These are phyloP conservation scores for Fusarium begoniae DNA, from an alignment of 2,329 filamentous ascomycete genomes.

Conservation along the genomic window DNA sequence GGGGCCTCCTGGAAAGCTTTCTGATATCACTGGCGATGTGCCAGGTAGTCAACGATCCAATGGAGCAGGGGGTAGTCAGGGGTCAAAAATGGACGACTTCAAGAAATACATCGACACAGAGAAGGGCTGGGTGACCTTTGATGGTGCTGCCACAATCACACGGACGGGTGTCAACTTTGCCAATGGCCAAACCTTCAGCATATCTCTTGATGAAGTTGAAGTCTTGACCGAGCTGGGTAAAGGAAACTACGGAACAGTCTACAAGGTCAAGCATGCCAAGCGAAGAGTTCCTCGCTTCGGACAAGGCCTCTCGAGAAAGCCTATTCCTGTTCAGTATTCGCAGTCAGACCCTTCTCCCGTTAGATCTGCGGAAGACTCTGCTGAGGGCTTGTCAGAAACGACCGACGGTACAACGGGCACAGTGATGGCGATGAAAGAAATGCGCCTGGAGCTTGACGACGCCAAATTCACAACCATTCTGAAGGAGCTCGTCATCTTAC, in stretches of 20 bases:
- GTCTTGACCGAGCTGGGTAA: conserved; percentile 94
- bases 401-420: conserved; percentile 70
- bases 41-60: conserved; percentile 43
- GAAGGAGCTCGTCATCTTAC: conserved; percentile 95
- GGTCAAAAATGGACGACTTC: conserved; percentile 67
- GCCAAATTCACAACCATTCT: conserved; percentile 97
- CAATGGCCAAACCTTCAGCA: conserved; percentile 87
- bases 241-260: conserved; percentile 98
- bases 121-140: conserved; percentile 90
- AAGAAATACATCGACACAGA: conserved; percentile 90
- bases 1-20: conserved; percentile 54
- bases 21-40: conserved; percentile 49
- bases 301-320: conserved; percentile 63
- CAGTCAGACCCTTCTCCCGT: conserved; percentile 49
- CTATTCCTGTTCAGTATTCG: conserved; percentile 49
- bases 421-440: conserved; percentile 99
- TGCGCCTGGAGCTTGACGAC: conserved; percentile 93
- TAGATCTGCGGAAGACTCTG: conserved; percentile 42
- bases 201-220: conserved; percentile 95
- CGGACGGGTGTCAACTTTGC: conserved; percentile 91
- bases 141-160: conserved; percentile 90
- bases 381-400: conserved; percentile 44
- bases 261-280: conserved; percentile 90
- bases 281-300: conserved; percentile 66
- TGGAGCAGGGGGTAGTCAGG: conserved; percentile 46